Conservation (phyloP, 1,284 basidiomycete genomes). For the Lentinula novae-zelandiae region DNA sequence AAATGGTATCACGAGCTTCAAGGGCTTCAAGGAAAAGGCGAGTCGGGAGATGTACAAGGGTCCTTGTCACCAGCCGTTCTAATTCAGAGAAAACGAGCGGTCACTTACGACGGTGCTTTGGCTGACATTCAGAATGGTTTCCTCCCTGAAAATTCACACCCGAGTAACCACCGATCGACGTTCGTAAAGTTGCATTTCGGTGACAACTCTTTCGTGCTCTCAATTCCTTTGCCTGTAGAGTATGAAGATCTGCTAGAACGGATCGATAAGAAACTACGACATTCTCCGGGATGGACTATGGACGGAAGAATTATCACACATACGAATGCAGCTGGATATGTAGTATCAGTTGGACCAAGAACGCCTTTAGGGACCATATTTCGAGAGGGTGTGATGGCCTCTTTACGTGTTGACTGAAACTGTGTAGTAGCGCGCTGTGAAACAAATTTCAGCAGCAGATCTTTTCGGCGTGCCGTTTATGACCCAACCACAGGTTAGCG, state of each 20-base stretch:
- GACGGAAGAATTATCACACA: neutral
- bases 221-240: constrained; percentile 2
- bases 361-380: constrained; percentile 3
- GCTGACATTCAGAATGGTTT: neutral
- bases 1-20: neutral
- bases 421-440: too few relatives aligned
- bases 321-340: neutral
- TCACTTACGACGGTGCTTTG: neutral
- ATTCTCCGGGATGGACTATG: neutral
- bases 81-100: neutral
- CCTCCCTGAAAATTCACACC: neutral
- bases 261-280: constrained; percentile 13
- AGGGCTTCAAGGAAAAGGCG: neutral
- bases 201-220: constrained; percentile 6
- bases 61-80: neutral
- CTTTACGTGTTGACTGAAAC: neutral
- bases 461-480: too few relatives aligned
- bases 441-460: too few relatives aligned
- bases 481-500: too few relatives aligned
- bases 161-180: neutral
- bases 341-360: constrained; percentile 1
- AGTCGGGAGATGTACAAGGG: neutral
- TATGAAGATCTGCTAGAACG: constrained; percentile 11
- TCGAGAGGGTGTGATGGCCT: neutral
- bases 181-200: constrained; percentile 9